Base-by-base conservation (phyloP, 1,284 basidiomycete genomes). In the Melampsora larici-populina region DNA sequence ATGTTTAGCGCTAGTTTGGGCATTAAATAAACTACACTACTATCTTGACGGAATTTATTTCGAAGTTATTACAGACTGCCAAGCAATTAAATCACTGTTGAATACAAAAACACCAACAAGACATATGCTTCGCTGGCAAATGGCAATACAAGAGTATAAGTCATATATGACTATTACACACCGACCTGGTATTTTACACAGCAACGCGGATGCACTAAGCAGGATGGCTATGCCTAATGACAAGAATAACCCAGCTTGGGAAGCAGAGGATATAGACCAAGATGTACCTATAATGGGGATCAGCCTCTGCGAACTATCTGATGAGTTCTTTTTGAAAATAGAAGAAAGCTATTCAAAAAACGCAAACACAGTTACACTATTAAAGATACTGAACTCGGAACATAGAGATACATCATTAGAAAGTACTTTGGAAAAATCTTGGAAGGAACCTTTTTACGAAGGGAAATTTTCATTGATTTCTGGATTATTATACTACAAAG, bases 41-140 rank as follows among this genome's bases (percentile, higher is more conserved):
- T 64, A 64, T 36, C 8, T 64, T 0, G 11, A 64, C 11, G 62
- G 62, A 18, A 43, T 48, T 60, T 15, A 15, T 4, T 40, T 71
- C 40, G 55, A 71, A 71, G 70, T 71, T 0, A 71, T 71, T 4
- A 70, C 69, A 33, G 48, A 70, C 5, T 70, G 43, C n/a, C n/a
- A n/a, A n/a, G n/a, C n/a, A n/a, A n/a, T n/a, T n/a, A n/a, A n/a
- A n/a, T n/a, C n/a, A n/a, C 29, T 51, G 3, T 24, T 74, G 2
- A 74, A 67, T 24, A 66, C 58, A 26, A 68, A 68, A 60, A 75
- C 48, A 9, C 65, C 46, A 1, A 75, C 51, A 24, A 67, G 51
- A 21, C 51, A 72, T 46, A 72, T 72, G 70, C 36, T 62, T 31
- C 46, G 48, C 29, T 29, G 46, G 62, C 17, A 26, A 4, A 64